phyloP scores from a whole-genome alignment of 75 land plant species.

The Picea glauca region DNA sequence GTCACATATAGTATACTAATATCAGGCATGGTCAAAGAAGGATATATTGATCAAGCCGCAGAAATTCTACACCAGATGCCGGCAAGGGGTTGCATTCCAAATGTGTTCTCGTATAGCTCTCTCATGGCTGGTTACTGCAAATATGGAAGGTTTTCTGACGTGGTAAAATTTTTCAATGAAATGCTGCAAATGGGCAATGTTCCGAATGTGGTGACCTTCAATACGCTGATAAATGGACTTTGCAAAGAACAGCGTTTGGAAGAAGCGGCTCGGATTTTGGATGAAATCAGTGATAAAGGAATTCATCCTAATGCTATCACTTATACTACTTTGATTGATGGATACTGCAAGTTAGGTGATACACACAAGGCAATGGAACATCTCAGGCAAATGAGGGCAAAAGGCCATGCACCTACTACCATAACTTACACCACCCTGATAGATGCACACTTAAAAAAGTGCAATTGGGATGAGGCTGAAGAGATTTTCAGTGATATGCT shows the following conservation, averaged over 20 bases:
- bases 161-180: conserved; percentile 26
- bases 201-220: conserved; percentile 44
- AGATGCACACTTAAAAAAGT: conserved; percentile 43
- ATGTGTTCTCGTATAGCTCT: conserved; percentile 23
- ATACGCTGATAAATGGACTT: conserved; percentile 31
- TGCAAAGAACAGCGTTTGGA: conserved; percentile 29
- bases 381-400: conserved; percentile 54
- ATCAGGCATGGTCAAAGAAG: conserved; percentile 37
- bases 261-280: conserved; percentile 29
- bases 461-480: conserved; percentile 23
- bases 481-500: conserved; percentile 29
- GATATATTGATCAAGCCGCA: conserved; percentile 37
- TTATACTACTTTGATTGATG: conserved; percentile 56
- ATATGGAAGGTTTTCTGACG: conserved; percentile 20
- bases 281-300: conserved; percentile 30
- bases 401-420: conserved; percentile 48
- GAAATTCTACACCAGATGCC: conserved; percentile 37
- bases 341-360: conserved; percentile 45
- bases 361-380: conserved; percentile 39
- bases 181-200: conserved; percentile 30
- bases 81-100: conserved; percentile 21
- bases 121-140: conserved; percentile 37
- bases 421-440: conserved; percentile 66
- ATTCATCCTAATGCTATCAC: conserved; percentile 51
- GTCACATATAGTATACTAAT: conserved; percentile 39